Conservation (phyloP, 225 moss, liverwort and hornwort genomes). For the Pleurozium schreberi region DNA sequence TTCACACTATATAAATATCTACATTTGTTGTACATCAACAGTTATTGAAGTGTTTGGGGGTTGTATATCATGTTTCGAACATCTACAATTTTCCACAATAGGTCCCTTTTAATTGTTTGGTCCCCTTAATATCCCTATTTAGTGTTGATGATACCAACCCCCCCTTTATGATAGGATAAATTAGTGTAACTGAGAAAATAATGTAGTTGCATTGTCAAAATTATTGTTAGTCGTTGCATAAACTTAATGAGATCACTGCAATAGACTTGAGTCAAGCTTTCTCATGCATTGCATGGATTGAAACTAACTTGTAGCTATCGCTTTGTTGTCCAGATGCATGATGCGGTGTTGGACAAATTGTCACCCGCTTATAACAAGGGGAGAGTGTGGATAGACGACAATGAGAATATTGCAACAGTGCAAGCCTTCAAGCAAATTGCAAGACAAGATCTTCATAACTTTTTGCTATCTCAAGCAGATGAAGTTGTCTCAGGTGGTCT, state of each 20-base stretch:
- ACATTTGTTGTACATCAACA: too few relatives aligned
- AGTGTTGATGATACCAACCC: too few relatives aligned
- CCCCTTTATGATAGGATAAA: too few relatives aligned
- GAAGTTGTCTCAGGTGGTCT: neutral
- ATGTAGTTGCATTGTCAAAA: neutral
- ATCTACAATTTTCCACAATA: too few relatives aligned
- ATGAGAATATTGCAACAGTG: neutral
- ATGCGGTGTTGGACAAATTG: neutral
- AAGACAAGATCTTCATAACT: neutral
- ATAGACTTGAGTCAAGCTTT: neutral
- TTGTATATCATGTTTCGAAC: too few relatives aligned
- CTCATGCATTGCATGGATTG: neutral
- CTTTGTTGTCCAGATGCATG: neutral
- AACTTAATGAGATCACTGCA: neutral
- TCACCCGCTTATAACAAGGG: neutral
- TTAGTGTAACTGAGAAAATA: neutral
- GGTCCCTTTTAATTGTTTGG: too few relatives aligned
- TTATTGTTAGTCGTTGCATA: rapidly evolving
- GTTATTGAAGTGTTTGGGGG: too few relatives aligned
- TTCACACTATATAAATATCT: too few relatives aligned
- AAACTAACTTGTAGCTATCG: neutral
- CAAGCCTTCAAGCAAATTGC: neutral
- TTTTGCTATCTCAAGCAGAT: neutral
- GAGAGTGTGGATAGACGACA: neutral
- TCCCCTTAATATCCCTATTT: too few relatives aligned